These are phyloP conservation scores for Xylaria sp. DNA, from an alignment of 2,329 filamentous ascomycete genomes.

Conservation along the genomic window DNA sequence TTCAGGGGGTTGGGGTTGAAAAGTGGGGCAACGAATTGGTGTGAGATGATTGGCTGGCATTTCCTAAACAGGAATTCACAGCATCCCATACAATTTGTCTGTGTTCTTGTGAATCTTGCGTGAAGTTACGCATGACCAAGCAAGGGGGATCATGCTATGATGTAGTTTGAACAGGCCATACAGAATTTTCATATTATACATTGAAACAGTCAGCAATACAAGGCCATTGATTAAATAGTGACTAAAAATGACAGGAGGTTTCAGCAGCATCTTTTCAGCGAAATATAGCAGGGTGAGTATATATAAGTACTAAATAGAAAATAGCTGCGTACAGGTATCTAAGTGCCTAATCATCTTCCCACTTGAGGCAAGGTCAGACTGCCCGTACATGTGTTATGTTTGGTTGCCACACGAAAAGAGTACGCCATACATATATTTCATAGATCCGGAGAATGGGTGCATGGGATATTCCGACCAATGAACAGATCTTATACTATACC, in stretches of 20 bases:
- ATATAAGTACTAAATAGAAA: background rate
- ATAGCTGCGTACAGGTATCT: background rate
- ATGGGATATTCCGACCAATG: background rate
- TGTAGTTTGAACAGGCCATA: background rate
- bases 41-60: constrained; percentile 38
- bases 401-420: background rate
- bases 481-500: constrained; percentile 7
- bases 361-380: background rate
- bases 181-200: background rate
- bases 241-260: background rate
- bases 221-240: background rate
- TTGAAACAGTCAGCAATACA: background rate
- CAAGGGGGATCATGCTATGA: background rate
- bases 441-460: background rate
- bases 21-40: constrained; percentile 21
- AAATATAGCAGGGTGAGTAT: background rate
- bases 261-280: background rate
- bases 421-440: background rate
- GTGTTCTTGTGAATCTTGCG: constrained; percentile 35
- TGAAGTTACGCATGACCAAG: constrained; percentile 27
- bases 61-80: constrained; percentile 42
- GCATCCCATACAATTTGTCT: constrained; percentile 39
- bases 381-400: background rate
- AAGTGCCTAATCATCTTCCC: background rate
- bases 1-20: constrained; percentile 29